A percentile compares a stretch with the other conserved stretches of the same genome.
These are phyloP conservation scores for Cynanchum wilfordii DNA, from an alignment of 257 asterid genomes.

Conservation along the genomic window DNA sequence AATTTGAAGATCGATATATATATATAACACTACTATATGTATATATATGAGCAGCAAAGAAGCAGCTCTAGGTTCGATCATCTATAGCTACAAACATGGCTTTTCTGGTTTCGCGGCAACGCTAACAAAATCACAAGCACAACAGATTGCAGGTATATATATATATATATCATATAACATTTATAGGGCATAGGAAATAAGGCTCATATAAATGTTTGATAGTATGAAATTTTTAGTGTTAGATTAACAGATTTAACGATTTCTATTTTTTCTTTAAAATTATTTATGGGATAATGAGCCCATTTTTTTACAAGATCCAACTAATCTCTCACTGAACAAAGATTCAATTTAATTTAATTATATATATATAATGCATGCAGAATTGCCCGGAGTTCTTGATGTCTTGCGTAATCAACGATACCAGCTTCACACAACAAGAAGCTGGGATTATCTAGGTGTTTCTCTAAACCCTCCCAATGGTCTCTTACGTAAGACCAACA, in stretches of 20 bases:
- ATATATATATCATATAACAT: too few relatives aligned
- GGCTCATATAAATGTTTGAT: too few relatives aligned
- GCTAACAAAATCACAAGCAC: not conserved
- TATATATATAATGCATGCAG: too few relatives aligned
- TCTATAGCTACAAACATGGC: not conserved
- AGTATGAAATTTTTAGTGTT: too few relatives aligned
- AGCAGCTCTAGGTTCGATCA: slow-evolving; percentile 26
- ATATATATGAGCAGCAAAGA: too few relatives aligned
- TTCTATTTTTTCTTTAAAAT: too few relatives aligned
- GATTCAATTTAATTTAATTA: not conserved
- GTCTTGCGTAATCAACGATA: not conserved
- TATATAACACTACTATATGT: too few relatives aligned
- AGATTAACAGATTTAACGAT: too few relatives aligned
- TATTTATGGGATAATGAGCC: too few relatives aligned
- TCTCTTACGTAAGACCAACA: slow-evolving; percentile 1
- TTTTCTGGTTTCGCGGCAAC: not conserved
- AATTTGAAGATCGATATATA: too few relatives aligned
- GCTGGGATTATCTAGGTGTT: not conserved
- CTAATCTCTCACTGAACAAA: not conserved
- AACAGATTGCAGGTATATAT: not conserved
- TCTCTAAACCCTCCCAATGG: not conserved
- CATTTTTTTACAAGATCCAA: too few relatives aligned
- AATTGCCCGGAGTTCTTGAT: slow-evolving; percentile 40
- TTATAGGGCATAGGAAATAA: too few relatives aligned
- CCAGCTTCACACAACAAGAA: not conserved